These are phyloP conservation scores for Thielaviopsis cerberus DNA, from an alignment of 2,329 filamentous ascomycete species.

Conservation along the genomic window DNA sequence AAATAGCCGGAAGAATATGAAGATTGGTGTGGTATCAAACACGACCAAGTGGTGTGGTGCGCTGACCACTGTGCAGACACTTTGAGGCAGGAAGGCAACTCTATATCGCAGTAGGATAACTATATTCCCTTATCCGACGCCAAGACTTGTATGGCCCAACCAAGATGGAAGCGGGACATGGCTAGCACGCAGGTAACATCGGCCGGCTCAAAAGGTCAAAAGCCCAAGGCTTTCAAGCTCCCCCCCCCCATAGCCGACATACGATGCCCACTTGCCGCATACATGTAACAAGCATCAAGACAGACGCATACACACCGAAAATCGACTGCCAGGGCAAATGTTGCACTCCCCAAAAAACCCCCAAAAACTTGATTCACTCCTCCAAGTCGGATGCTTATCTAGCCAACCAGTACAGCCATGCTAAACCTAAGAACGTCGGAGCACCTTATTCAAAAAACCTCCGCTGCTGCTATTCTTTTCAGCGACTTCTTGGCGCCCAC, in stretches of 20 bases:
- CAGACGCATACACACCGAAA: too few relatives aligned
- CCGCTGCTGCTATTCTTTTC: not conserved
- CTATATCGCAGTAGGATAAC: too few relatives aligned
- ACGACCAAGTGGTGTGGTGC: too few relatives aligned
- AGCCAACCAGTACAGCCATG: not conserved
- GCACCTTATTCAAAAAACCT: constrained; percentile 3
- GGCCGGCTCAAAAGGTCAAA: not conserved
- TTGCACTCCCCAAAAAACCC: not conserved
- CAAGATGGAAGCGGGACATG: too few relatives aligned
- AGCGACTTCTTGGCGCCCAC: not conserved
- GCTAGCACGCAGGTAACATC: not conserved
- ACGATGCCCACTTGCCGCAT: too few relatives aligned
- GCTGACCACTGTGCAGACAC: too few relatives aligned
- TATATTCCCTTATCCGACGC: too few relatives aligned
- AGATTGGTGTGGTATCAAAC: too few relatives aligned
- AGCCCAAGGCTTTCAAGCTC: not conserved
- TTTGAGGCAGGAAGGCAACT: too few relatives aligned
- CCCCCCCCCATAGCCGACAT: not conserved
- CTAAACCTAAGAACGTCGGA: not conserved
- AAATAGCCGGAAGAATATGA: too few relatives aligned
- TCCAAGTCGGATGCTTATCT: not conserved
- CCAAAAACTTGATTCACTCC: not conserved
- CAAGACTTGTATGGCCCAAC: too few relatives aligned
- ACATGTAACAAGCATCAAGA: not conserved
- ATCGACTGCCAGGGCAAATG: not conserved